Evolutionary conservation across 2,329 filamentous ascomycete species (phyloP).

Genomic region (Plectosphaerella cucumerina): DNA sequence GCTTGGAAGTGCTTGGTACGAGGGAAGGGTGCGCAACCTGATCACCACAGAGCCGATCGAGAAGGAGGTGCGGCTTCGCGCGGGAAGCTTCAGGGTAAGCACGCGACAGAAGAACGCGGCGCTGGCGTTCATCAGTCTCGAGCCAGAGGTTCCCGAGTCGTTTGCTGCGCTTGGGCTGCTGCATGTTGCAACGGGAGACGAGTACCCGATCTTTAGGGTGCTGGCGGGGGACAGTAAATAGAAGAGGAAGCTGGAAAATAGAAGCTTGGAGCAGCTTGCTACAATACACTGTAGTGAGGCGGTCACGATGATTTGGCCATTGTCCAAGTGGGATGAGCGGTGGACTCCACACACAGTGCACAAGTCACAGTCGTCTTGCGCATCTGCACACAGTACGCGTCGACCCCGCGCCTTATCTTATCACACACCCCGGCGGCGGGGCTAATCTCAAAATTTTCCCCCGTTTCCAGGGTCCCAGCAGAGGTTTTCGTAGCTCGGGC

Average conservation of each 20-base stretch:
- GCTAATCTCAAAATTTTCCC: constrained; percentile 13
- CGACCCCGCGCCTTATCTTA: constrained; percentile 11
- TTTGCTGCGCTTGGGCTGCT: constrained; percentile 20
- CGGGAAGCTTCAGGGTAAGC: constrained; percentile 19
- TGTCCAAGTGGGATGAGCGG: background rate
- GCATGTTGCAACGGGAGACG: constrained; percentile 16
- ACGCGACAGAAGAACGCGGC: constrained; percentile 20
- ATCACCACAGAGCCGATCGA: constrained; percentile 14
- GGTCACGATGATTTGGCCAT: background rate
- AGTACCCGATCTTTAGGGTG: constrained; percentile 21
- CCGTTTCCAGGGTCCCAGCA: background rate
- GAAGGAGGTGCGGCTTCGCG: constrained; percentile 16
- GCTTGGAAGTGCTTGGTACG: constrained; percentile 13
- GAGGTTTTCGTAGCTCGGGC: background rate
- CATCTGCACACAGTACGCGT: background rate
- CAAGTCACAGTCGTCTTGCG: background rate
- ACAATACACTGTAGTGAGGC: too few species aligned
- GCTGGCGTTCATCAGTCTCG: constrained; percentile 19
- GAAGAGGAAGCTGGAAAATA: background rate
- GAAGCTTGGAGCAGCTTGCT: too few species aligned
- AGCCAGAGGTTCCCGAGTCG: constrained; percentile 20
- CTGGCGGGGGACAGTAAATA: background rate
- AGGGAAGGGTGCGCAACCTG: constrained; percentile 16
- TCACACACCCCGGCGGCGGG: constrained; percentile 6
- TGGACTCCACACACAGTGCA: background rate